Percentiles rank a stretch among this genome's conserved stretches.
These are phyloP conservation scores for Protomyces pachydermus DNA, from an alignment of 1,139 yeast genomes.

Conservation along the genomic window DNA sequence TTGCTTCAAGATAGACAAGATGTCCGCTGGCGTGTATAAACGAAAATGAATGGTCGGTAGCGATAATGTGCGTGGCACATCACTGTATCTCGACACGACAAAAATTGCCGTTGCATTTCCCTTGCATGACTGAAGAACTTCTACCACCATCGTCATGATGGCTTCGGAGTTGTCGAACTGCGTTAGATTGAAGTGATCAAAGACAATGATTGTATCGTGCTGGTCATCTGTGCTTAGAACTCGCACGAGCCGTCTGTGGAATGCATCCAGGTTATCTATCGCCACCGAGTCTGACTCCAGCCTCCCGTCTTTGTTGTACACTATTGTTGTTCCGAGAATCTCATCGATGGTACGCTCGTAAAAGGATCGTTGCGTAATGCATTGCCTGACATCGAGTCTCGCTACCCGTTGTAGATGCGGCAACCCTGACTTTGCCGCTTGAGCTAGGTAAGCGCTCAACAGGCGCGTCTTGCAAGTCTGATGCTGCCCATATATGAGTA, in stretches of 20 bases:
- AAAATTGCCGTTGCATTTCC: conserved; percentile 2
- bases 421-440: background rate
- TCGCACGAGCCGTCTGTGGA: background rate
- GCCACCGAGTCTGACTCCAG: background rate
- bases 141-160: background rate
- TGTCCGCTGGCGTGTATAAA: background rate
- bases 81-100: background rate
- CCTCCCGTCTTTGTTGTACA: background rate
- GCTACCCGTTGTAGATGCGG: background rate
- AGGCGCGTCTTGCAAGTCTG: conserved; percentile 12
- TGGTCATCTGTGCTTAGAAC: background rate
- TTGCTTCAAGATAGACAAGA: conserved; percentile 1
- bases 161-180: conserved; percentile 2
- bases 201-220: background rate
- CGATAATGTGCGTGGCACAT: background rate
- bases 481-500: conserved; percentile 10
- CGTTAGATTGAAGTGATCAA: conserved; percentile 2
- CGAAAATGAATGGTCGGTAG: conserved; percentile 3
- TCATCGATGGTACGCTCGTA: conserved; percentile 14
- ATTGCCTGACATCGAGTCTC: conserved; percentile 1
- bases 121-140: background rate
- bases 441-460: background rate
- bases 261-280: conserved; percentile 3
- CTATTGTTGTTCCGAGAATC: background rate
- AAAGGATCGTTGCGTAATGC: conserved; percentile 1